Base-by-base conservation (phyloP, 805 yeast species). In the Metschnikowia colocasiae region DNA sequence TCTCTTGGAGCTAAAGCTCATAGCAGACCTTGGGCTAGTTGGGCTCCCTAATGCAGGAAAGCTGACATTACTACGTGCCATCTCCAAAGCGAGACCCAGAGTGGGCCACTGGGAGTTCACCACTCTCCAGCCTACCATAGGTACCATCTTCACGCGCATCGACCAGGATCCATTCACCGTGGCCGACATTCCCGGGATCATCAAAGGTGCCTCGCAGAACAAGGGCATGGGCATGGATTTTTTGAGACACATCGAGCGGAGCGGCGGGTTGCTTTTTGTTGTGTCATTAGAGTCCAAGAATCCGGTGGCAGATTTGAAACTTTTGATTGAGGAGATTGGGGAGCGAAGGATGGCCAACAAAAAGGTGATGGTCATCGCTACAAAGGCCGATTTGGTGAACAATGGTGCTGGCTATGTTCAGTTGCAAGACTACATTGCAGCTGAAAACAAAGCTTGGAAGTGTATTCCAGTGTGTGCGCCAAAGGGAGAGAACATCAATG, bases 31-130 rank as follows among this genome's bases (percentile, higher is more conserved):
- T 48, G 99, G 98, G 0, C 70, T 94, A 5, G 96, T 94, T 19
- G 99, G 99, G 0, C 71, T 94, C 16, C 99, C 99, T 1, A 94
- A 94, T 65, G 97, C 98, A 3, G 99, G 99, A 1, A 94, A 94
- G 62, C 88, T 96, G 3, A 89, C 97, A 0, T 73, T 94, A 26
- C 67, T 94, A 38, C 72, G 95, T 46, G 90, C 95, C 8, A 88
- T 94, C 13, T 87, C 97, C 0, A 80, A 82, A 46, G 98, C 99
- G 0, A 75, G 83, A 47, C 97, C 99, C 1, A 73, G 87, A 47
- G 87, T 94, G 12, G 99, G 98, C 0, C 95, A 90, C 64, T 94
- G 97, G 97, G 95, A 86, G 59, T 94, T 94, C 62, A 94, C 99
- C 0, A 94, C 99, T 0, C 68, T 94, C 45, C 88, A 83, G 51